A percentile compares a stretch with the other conserved stretches of the same genome.
These are phyloP conservation scores for Tagetes patula DNA, from an alignment of 129 eudicot species.

Conservation along the genomic window DNA sequence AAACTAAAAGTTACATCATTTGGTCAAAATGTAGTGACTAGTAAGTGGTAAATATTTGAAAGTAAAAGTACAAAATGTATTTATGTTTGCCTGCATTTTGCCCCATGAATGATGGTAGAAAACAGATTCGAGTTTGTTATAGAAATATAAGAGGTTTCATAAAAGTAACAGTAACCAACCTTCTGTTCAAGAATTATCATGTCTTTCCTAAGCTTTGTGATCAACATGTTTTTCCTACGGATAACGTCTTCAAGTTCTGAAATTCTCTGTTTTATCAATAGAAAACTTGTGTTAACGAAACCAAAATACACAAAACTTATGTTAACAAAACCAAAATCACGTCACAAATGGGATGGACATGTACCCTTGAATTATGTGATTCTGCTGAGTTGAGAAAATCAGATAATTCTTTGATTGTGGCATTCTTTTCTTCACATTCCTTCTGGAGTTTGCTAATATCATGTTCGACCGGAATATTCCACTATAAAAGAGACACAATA, in stretches of 20 bases:
- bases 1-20: not conserved
- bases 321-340: not conserved
- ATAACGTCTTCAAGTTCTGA: conserved; percentile 76
- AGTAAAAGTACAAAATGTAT: not conserved
- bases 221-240: conserved; percentile 70
- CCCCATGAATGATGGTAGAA: not conserved
- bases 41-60: not conserved
- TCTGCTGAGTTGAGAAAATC: conserved; percentile 55
- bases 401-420: conserved; percentile 64
- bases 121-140: not conserved
- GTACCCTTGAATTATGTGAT: conserved; percentile 65
- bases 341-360: not conserved
- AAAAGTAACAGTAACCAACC: conserved; percentile 40
- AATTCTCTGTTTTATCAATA: conserved; percentile 50
- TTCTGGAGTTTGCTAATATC: conserved; percentile 53
- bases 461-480: conserved; percentile 55
- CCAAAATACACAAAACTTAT: not conserved
- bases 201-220: conserved; percentile 75
- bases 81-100: not conserved
- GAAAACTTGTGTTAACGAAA: not conserved
- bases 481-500: conserved; percentile 34
- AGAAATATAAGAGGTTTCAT: not conserved
- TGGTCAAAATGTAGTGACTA: not conserved
- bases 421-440: conserved; percentile 81
- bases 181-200: conserved; percentile 76